phyloP scores from a whole-genome alignment of 495 filamentous ascomycete genomes.

The Hyaloscypha bicolor region DNA sequence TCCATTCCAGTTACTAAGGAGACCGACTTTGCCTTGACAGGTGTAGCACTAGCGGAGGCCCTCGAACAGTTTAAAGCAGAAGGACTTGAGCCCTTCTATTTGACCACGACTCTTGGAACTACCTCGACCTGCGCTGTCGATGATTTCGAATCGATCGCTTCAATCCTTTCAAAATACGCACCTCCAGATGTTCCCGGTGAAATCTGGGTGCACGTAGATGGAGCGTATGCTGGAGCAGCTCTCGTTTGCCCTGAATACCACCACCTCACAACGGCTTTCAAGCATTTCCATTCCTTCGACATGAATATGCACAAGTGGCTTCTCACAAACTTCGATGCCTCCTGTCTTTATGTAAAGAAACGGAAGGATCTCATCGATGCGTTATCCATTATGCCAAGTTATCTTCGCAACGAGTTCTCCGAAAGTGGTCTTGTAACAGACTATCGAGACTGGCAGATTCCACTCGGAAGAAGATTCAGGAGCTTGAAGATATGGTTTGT shows the following conservation, averaged over 20 bases:
- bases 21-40: constrained; percentile 74
- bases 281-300: constrained; percentile 81
- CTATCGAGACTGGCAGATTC: constrained; percentile 98
- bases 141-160: constrained; percentile 70
- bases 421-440: constrained; percentile 88
- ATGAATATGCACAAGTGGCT: constrained; percentile 99
- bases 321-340: constrained; percentile 92
- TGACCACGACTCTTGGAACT: constrained; percentile 84
- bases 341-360: constrained; percentile 75
- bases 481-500: constrained; percentile 98
- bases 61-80: constrained; percentile 62
- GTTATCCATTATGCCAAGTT: constrained; percentile 80
- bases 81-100: constrained; percentile 80
- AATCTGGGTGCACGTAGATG: constrained; percentile 96
- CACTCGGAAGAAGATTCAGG: constrained; percentile 89
- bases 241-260: constrained; percentile 82
- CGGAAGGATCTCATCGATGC: constrained; percentile 75
- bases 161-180: constrained; percentile 61
- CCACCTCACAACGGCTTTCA: constrained; percentile 63
- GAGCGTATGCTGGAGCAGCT: constrained; percentile 88
- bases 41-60: constrained; percentile 54
- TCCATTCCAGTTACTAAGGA: constrained; percentile 61
- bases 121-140: constrained; percentile 89
- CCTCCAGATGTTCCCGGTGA: constrained; percentile 37
- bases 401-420: constrained; percentile 77